Conservation (phyloP, 2,329 filamentous ascomycete genomes). For the Chrysosporium queenslandicum region DNA sequence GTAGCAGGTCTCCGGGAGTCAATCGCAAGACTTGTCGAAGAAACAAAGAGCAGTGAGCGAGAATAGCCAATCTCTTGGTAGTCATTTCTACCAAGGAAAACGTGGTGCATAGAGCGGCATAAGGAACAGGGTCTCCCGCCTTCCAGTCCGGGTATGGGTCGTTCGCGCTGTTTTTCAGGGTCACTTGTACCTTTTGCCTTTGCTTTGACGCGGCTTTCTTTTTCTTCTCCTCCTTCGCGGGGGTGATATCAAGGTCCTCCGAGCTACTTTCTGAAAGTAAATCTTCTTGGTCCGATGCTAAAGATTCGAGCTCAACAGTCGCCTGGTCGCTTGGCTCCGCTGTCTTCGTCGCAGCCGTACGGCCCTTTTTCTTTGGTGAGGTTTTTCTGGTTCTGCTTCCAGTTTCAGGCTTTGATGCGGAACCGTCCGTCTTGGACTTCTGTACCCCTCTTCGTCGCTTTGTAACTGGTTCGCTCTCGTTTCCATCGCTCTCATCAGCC, state of each 20-base stretch:
- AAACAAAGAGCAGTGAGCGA: slow-evolving; percentile 80
- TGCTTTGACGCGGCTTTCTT: slow-evolving; percentile 63
- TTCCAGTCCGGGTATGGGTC: slow-evolving; percentile 96
- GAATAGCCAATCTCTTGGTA: slow-evolving; percentile 78
- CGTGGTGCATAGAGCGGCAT: slow-evolving; percentile 85
- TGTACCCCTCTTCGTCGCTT: slow-evolving; percentile 42
- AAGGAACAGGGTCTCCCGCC: slow-evolving; percentile 76
- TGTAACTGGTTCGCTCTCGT: slow-evolving; percentile 50
- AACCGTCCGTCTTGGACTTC: slow-evolving; percentile 14
- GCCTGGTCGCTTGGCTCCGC: slow-evolving; percentile 21
- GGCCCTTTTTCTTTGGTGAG: slow-evolving; percentile 12
- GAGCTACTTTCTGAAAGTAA: slow-evolving; percentile 39
- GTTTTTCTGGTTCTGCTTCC: background rate
- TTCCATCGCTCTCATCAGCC: slow-evolving; percentile 41
- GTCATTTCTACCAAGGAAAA: slow-evolving; percentile 95
- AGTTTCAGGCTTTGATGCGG: background rate
- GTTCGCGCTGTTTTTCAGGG: slow-evolving; percentile 56
- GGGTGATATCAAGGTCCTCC: slow-evolving; percentile 38
- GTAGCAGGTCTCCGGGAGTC: slow-evolving; percentile 75
- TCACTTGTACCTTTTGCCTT: slow-evolving; percentile 69
- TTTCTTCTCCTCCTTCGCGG: slow-evolving; percentile 44
- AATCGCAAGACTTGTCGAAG: slow-evolving; percentile 87
- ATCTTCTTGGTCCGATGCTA: slow-evolving; percentile 26
- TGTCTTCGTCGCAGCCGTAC: slow-evolving; percentile 19
- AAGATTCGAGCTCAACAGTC: slow-evolving; percentile 29